Evolutionary conservation across 345 rosid species (phyloP), one percentile per base, ranked within the genome.

Genomic region (Euphorbia tirucalli): DNA sequence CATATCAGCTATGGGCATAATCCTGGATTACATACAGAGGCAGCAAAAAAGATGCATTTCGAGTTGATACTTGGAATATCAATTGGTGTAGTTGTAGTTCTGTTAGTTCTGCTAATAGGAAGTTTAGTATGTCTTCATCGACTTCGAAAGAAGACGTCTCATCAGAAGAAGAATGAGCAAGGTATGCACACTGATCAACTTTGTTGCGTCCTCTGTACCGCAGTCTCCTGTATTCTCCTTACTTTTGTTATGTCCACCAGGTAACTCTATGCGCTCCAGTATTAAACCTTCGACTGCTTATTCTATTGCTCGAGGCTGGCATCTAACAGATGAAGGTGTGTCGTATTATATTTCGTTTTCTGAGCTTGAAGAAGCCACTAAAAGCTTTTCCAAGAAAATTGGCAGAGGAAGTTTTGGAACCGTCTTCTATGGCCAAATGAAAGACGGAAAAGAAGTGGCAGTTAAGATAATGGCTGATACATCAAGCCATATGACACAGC

Each of bases 381-480:
- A 86, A 13, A 77, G 78, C 21, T 96, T 93, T 72, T 84, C 86
- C 31, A 89, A 80, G 86, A 86, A 84, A 78, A 91, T 93, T 58
- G 99, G 99, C 39, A 87, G 80, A 81, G 99, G 99, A 79, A 96
- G 98, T 77, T 93, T 93, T 56, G 98, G 99, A 22, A 87, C 86
- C 68, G 98, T 96, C 21, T 96, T 79, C 86, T 85, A 96, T 75
- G 99, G 98, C 25, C 87, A 85, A 83, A 89, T 93, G 99, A 88
- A 86, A 85, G 97, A 93, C 61, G 97, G 96, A 48, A 96, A 93
- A 75, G 99, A 96, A 79, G 83, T 96, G 32, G 98, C 98, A 19
- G 98, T 93, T 56, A 96, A 96, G 85, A 79, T 86, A 61, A 96
- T 91, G 77, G 87, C 86, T 16, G 99, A 90, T 75, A 74, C 87